phyloP scores from a whole-genome alignment of 2,329 filamentous ascomycete species.

The Stachybotrys elegans region DNA sequence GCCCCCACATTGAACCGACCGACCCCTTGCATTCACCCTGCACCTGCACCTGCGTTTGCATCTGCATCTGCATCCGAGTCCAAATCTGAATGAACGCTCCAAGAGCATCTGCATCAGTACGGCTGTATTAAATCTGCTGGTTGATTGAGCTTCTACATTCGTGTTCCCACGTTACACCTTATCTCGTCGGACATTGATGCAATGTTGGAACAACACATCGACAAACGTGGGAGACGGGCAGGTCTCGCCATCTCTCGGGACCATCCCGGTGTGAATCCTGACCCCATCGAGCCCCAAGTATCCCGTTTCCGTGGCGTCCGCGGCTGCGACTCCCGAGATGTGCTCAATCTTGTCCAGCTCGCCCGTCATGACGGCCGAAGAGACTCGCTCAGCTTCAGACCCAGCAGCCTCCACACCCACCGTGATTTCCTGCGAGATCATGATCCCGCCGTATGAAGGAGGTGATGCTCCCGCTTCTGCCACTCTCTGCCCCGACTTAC shows the following conservation, averaged over 20 bases:
- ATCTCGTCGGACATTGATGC: no score
- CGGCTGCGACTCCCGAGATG: background rate
- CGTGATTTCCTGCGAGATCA: constrained; percentile 57
- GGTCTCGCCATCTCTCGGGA: background rate
- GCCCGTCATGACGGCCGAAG: no score
- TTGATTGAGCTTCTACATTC: no score
- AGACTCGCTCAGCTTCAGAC: no score
- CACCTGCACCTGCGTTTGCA: no score
- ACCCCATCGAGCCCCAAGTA: background rate
- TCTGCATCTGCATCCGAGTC: no score
- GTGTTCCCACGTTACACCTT: no score
- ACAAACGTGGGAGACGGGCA: background rate
- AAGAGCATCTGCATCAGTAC: no score
- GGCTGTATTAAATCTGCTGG: no score
- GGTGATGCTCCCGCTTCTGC: constrained; percentile 17
- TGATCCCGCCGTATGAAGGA: constrained; percentile 45
- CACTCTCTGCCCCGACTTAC: constrained; percentile 18
- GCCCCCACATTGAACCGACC: no score
- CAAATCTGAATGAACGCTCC: no score
- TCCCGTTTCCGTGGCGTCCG: constrained; percentile 1
- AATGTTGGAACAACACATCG: constrained; percentile 1
- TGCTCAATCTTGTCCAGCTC: background rate
- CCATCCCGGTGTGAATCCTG: background rate
- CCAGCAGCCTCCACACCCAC: constrained; percentile 38
- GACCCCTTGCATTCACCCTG: no score